phyloP scores from a whole-genome alignment of 192 early-diverging fungal species.

The Backusella australiensis region DNA sequence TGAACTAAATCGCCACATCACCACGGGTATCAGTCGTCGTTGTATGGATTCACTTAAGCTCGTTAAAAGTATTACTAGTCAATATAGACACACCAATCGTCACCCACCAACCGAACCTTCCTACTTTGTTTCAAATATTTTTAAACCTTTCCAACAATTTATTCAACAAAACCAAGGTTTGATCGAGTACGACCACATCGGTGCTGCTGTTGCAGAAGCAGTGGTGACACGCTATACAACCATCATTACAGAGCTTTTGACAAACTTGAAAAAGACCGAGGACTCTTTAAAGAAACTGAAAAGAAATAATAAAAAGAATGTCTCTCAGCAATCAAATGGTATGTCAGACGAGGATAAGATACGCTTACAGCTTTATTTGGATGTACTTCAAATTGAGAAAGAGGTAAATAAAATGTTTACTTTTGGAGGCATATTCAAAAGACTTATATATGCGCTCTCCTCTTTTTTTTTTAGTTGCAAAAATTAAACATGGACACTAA shows the following conservation, averaged over 20 bases:
- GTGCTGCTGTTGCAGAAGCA: conserved; percentile 38
- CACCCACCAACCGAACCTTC: conserved; percentile 47
- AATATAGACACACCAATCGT: conserved; percentile 43
- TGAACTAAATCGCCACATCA: conserved; percentile 38
- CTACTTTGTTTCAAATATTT: conserved; percentile 47
- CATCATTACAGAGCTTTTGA: conserved; percentile 33
- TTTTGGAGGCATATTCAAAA: background rate
- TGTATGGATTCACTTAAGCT: conserved; percentile 45
- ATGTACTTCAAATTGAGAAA: conserved; percentile 46
- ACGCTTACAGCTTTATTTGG: conserved; percentile 50
- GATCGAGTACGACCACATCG: conserved; percentile 20
- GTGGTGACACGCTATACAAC: conserved; percentile 42
- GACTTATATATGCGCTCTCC: too few relatives aligned
- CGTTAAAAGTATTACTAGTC: conserved; percentile 37
- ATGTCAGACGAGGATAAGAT: conserved; percentile 59
- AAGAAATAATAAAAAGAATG: conserved; percentile 23
- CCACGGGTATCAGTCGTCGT: conserved; percentile 39
- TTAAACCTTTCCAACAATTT: conserved; percentile 41
- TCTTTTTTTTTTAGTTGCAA: background rate
- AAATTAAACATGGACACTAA: background rate
- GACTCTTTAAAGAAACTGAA: conserved; percentile 45
- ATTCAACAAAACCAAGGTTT: conserved; percentile 29
- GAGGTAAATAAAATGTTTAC: conserved; percentile 41
- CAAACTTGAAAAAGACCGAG: conserved; percentile 41
- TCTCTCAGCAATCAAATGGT: background rate